Base-by-base conservation (phyloP, 1,284 basidiomycete species). In the Salmacisia buchloeana region DNA sequence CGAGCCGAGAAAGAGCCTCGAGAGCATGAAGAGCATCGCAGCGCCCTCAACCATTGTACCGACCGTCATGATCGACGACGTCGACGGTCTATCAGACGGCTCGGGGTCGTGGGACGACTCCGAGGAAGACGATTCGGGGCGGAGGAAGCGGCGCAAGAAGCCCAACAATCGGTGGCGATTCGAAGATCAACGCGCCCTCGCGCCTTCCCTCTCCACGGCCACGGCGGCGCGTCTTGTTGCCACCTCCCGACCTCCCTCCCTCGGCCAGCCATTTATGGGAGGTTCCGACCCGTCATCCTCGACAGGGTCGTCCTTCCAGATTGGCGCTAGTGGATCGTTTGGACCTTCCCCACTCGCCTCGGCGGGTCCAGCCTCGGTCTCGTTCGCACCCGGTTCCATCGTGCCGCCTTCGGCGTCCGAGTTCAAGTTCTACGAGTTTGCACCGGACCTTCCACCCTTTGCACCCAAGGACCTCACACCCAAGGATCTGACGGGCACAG, bases 371-470 rank as follows among this genome's bases (percentile, higher is more conserved):
- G n/a, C n/a, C n/a, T n/a, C n/a, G n/a, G 45, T 25, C n/a, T n/a
- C 49, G 12, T 33, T 54, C 29, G 27, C 49, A 15, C 49, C 49
- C 23, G 49, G 49, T 15, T 31, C 29, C 12, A 31, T 54, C 29
- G 49, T 54, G 15, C 49, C 49, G 3, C 49, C 49, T 7, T 15
- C 49, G 3, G 49, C 49, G 29, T 54, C 49, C 27, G 49, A 54
- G 2, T 74, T 66, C 41, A 68, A 66, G 18, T 74, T 65, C 60
- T 74, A 74, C 69, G 64, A 70, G 35, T 74, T 74, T 59, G 69
- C 70, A 1, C 72, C 72, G 2, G 71, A 71, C 60, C 59, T 74
- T n/a, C 72, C 72, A 1, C 72, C 72, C 1, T 74, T 72, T 49
- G 68, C 72, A 60, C 70, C 70, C 15, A 36, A 61, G 6, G 72